These are phyloP conservation scores for Colletotrichum cordylinicola DNA, from an alignment of 2,329 filamentous ascomycete genomes.

Conservation along the genomic window DNA sequence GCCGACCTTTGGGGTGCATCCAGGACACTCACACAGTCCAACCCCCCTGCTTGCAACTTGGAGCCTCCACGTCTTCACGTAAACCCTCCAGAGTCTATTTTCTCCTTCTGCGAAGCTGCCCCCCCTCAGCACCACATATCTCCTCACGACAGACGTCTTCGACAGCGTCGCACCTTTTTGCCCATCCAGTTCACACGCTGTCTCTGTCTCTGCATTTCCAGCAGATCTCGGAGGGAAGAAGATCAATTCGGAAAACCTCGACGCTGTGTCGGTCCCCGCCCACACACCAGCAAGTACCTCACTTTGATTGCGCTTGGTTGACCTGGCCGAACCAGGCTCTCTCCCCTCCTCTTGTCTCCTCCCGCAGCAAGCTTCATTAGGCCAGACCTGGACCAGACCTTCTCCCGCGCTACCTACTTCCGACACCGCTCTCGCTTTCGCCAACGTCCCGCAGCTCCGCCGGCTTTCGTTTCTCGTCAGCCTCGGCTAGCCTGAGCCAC, in stretches of 20 bases:
- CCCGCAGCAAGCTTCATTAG: not conserved
- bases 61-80: slow-evolving; percentile 20
- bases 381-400: not conserved
- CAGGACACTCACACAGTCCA: not conserved
- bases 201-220: not conserved
- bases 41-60: slow-evolving; percentile 5
- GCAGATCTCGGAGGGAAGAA: not conserved
- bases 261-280: not conserved
- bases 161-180: not conserved
- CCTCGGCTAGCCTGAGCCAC: not conserved
- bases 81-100: slow-evolving; percentile 6
- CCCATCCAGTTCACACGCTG: not conserved
- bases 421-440: not conserved
- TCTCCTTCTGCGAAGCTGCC: slow-evolving; percentile 8
- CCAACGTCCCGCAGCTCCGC: not conserved
- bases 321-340: slow-evolving; percentile 19
- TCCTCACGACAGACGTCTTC: not conserved
- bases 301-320: not conserved
- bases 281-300: not conserved
- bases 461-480: not conserved
- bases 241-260: not conserved
- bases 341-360: not conserved
- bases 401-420: not conserved
- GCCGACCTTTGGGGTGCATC: not conserved
- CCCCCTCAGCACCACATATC: not conserved